Evolutionary conservation across 2,329 filamentous ascomycete genomes (phyloP).

Genomic region (Xylaria sp.): DNA sequence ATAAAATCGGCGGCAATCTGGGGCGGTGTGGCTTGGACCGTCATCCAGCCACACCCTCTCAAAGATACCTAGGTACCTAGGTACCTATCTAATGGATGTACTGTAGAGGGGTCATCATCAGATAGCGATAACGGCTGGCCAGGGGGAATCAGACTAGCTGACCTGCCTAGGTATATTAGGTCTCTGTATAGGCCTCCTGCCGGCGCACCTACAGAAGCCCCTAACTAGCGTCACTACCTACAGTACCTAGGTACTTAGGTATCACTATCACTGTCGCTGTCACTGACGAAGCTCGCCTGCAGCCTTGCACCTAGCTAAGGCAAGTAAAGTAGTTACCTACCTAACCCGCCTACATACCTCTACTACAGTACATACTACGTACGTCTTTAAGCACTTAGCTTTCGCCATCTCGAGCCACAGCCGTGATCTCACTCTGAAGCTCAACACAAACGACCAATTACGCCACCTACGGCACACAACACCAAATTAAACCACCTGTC

Average conservation of each 20-base stretch:
- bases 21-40: slow-evolving; percentile 19
- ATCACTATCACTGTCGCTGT: not conserved
- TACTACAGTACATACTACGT: not conserved
- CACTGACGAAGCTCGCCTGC: slow-evolving; percentile 41
- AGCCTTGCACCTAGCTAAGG: slow-evolving; percentile 33
- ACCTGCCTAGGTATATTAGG: no score
- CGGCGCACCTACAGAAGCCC: no score
- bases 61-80: slow-evolving; percentile 5
- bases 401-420: slow-evolving; percentile 2
- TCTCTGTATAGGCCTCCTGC: no score
- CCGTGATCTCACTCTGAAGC: not conserved
- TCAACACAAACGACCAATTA: not conserved
- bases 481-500: not conserved
- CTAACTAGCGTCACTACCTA: no score
- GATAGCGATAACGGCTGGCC: no score
- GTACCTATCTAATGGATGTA: not conserved
- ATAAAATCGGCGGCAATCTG: slow-evolving; percentile 27
- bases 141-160: no score
- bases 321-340: no score
- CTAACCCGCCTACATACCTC: no score
- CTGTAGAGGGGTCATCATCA: no score
- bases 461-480: not conserved
- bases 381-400: not conserved
- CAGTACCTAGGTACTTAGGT: not conserved
- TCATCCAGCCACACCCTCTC: slow-evolving; percentile 18